Evolutionary conservation across 164 flowering plant genomes (phyloP).

Genomic region (Houttuynia cordata): DNA sequence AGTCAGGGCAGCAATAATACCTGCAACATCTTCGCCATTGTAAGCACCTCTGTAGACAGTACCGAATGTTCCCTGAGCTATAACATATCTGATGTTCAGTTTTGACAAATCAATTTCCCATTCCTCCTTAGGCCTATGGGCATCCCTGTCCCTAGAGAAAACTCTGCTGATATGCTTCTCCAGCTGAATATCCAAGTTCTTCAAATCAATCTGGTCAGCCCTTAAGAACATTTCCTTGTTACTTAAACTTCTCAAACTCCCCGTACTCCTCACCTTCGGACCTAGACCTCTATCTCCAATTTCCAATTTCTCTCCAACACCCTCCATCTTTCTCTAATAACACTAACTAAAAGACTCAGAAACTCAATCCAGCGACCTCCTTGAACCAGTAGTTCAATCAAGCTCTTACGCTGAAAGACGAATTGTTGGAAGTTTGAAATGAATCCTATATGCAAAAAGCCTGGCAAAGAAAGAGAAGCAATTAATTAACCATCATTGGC

Average conservation of each 20-base stretch:
- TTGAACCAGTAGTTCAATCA: background rate
- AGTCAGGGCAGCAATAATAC: slow-evolving; percentile 16
- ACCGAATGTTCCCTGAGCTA: slow-evolving; percentile 88
- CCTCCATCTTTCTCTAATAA: slow-evolving; percentile 5
- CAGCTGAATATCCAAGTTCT: slow-evolving; percentile 56
- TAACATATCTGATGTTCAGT: slow-evolving; percentile 41
- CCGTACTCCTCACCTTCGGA: slow-evolving; percentile 25
- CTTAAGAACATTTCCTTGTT: slow-evolving; percentile 45
- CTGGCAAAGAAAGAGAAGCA: background rate
- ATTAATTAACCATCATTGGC: background rate
- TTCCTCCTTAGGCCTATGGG: slow-evolving; percentile 31
- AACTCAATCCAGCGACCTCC: background rate
- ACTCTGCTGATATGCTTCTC: slow-evolving; percentile 73
- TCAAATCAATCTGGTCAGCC: slow-evolving; percentile 83
- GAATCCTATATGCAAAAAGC: background rate
- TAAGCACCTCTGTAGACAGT: slow-evolving; percentile 68
- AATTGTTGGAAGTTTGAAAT: background rate
- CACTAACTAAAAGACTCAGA: background rate
- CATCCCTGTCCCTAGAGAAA: slow-evolving; percentile 45
- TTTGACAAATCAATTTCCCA: slow-evolving; percentile 88
- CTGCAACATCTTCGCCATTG: slow-evolving; percentile 82
- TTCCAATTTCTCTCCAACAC: slow-evolving; percentile 8
- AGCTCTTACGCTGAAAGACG: background rate
- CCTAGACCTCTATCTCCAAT: slow-evolving; percentile 11
- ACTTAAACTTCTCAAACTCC: slow-evolving; percentile 32